phyloP scores from a whole-genome alignment of 352 stramenopile genomes.

The Globisporangium spiculum region DNA sequence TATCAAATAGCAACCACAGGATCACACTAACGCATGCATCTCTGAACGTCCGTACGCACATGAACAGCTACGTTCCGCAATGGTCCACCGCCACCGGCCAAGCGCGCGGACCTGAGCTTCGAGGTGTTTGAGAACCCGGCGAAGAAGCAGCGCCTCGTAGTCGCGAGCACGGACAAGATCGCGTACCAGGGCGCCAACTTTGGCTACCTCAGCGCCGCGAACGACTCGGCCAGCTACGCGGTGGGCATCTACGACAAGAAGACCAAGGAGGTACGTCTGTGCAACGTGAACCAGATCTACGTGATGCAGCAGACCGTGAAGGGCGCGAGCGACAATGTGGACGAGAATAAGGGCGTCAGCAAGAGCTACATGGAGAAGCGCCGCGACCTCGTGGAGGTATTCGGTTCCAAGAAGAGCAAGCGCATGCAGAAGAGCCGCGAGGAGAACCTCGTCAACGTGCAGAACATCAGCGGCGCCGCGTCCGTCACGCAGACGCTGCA shows the following conservation, averaged over 20 bases:
- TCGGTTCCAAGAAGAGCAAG: constrained; percentile 84
- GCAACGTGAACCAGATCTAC: constrained; percentile 81
- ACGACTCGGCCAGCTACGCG: constrained; percentile 72
- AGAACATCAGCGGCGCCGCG: constrained; percentile 68
- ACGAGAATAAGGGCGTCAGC: constrained; percentile 55
- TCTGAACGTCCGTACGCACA: neutral
- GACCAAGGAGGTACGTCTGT: constrained; percentile 67
- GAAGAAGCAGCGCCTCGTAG: constrained; percentile 81
- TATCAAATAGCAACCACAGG: neutral
- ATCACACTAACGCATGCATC: neutral
- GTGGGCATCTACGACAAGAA: constrained; percentile 78
- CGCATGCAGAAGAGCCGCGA: constrained; percentile 79
- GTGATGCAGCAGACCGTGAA: constrained; percentile 85
- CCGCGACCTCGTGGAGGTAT: constrained; percentile 73
- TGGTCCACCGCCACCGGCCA: constrained; percentile 52
- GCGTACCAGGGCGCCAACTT: constrained; percentile 86
- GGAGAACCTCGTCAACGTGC: constrained; percentile 78
- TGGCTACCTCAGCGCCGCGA: constrained; percentile 65
- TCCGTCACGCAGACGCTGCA: constrained; percentile 70
- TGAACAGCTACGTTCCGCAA: constrained; percentile 76
- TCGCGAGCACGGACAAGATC: constrained; percentile 75
- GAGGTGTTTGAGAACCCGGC: constrained; percentile 77
- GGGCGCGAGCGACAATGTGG: constrained; percentile 59
- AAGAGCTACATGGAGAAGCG: constrained; percentile 70
- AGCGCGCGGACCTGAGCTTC: constrained; percentile 64